These are phyloP conservation scores for Podaxis sp. DNA, from an alignment of 768 basidiomycete genomes.

Conservation along the genomic window DNA sequence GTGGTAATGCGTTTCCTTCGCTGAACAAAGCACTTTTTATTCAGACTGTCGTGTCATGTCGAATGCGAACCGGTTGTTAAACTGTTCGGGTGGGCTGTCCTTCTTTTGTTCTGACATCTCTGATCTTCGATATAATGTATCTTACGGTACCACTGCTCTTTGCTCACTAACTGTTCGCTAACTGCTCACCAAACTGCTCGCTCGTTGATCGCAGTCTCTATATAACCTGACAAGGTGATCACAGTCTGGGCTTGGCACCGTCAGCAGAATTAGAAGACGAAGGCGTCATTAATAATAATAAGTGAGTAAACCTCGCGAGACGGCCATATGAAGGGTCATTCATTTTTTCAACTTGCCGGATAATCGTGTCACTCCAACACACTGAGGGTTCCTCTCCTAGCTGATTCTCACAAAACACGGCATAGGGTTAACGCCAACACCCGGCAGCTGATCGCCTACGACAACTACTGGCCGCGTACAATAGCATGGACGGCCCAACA, in stretches of 20 bases:
- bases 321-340: neutral
- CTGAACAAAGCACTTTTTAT: neutral
- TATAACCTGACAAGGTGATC: neutral
- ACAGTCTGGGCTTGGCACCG: neutral
- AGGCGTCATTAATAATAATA: neutral
- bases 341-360: neutral
- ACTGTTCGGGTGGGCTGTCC: neutral
- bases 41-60: neutral
- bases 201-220: neutral
- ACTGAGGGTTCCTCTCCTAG: too few species aligned
- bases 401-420: too few species aligned
- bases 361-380: neutral
- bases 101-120: neutral
- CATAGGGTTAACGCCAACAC: too few species aligned
- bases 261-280: neutral
- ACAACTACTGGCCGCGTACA: too few species aligned
- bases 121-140: neutral
- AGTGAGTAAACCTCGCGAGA: neutral
- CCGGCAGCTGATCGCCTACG: too few species aligned
- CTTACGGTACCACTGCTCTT: neutral
- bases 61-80: neutral
- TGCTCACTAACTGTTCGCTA: neutral
- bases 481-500: constrained; percentile 35
- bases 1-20: neutral
- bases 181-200: neutral